These are phyloP conservation scores for Eurotiales sp. DNA, from an alignment of 2,329 filamentous ascomycete genomes.

Conservation along the genomic window DNA sequence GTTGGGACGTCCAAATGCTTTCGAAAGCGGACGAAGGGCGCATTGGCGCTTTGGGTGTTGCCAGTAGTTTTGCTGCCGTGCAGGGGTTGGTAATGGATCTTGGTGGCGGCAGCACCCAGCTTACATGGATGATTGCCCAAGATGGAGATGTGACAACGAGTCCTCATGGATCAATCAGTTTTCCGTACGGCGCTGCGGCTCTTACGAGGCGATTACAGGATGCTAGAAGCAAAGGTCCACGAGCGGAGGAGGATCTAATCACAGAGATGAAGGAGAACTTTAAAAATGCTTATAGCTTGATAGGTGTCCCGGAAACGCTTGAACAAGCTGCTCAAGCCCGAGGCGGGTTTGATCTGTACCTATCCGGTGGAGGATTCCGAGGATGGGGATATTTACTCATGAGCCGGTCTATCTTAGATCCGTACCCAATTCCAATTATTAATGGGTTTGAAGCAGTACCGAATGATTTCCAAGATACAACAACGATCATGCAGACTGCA, in stretches of 20 bases:
- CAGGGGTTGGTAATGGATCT: constrained; percentile 81
- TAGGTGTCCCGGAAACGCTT: constrained; percentile 55
- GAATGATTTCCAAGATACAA: constrained; percentile 57
- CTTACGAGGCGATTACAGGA: constrained; percentile 54
- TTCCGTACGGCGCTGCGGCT: constrained; percentile 68
- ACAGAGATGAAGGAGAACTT: constrained; percentile 58
- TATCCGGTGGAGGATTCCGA: constrained; percentile 85
- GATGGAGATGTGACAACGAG: constrained; percentile 51
- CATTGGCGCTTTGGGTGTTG: constrained; percentile 77
- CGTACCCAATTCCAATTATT: constrained; percentile 80
- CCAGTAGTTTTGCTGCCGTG: constrained; percentile 68
- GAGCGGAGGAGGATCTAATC: constrained; percentile 48
- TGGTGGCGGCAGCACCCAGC: constrained; percentile 70
- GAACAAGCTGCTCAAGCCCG: constrained; percentile 40
- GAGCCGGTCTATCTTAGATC: constrained; percentile 66
- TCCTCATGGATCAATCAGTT: constrained; percentile 56
- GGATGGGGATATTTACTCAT: constrained; percentile 90
- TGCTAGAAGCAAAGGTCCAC: constrained; percentile 39
- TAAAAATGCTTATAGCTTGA: constrained; percentile 54
- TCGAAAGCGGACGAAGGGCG: constrained; percentile 77
- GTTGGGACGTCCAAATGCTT: constrained; percentile 68
- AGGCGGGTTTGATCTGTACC: constrained; percentile 66
- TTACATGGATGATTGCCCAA: constrained; percentile 61
- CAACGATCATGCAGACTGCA: constrained; percentile 41
- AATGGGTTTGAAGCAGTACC: constrained; percentile 70